phyloP scores from a whole-genome alignment of 768 basidiomycete genomes.

The Cubamyces lactineus region DNA sequence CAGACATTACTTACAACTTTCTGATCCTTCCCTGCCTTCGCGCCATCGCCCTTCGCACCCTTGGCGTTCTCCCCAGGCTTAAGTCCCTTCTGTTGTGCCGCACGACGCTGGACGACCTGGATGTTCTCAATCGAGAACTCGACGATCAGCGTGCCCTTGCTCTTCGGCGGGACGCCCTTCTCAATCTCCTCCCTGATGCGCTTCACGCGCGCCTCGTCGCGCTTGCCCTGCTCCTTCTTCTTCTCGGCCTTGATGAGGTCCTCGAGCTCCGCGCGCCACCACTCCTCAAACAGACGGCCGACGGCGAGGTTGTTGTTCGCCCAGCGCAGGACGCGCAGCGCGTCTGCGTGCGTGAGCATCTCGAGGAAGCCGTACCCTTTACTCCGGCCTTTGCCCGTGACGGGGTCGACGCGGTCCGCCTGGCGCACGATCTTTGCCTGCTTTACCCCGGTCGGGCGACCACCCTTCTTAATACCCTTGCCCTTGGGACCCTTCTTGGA shows the following conservation, averaged over 20 bases:
- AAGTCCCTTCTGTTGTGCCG: slow-evolving; percentile 44
- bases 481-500: slow-evolving; percentile 25
- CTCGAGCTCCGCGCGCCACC: slow-evolving; percentile 84
- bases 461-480: slow-evolving; percentile 26
- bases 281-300: slow-evolving; percentile 64
- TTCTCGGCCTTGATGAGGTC: slow-evolving; percentile 62
- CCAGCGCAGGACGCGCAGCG: slow-evolving; percentile 89
- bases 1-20: slow-evolving; percentile 6
- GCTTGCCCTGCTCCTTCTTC: slow-evolving; percentile 47
- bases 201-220: slow-evolving; percentile 56
- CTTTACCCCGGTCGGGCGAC: slow-evolving; percentile 58
- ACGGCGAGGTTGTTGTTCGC: slow-evolving; percentile 86
- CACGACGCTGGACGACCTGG: slow-evolving; percentile 82
- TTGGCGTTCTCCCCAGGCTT: slow-evolving; percentile 7
- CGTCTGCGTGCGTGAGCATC: slow-evolving; percentile 85
- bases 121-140: slow-evolving; percentile 97
- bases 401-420: slow-evolving; percentile 82
- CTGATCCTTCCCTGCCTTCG: neutral
- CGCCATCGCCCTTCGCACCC: neutral
- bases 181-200: slow-evolving; percentile 60
- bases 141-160: slow-evolving; percentile 67
- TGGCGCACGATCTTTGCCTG: slow-evolving; percentile 94
- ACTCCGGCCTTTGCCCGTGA: slow-evolving; percentile 85
- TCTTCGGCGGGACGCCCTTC: slow-evolving; percentile 48
- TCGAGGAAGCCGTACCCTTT: slow-evolving; percentile 98